Evolutionary conservation across 805 yeast species (phyloP).

Genomic region (Ogataea salicorniae): DNA sequence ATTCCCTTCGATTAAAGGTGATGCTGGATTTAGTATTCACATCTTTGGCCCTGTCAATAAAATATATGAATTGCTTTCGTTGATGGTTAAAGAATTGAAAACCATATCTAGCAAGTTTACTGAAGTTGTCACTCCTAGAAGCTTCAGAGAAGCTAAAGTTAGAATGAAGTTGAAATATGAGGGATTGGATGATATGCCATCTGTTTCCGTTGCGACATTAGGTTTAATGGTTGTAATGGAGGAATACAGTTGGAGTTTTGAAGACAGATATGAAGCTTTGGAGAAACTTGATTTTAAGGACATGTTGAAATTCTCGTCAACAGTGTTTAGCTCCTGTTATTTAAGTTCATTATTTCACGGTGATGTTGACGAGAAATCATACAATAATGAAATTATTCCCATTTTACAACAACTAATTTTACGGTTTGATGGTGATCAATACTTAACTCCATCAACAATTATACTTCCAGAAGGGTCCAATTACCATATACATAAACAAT

Average conservation of each 20-base stretch:
- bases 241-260: constrained; percentile 47
- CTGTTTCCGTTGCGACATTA: constrained; percentile 44
- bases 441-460: constrained; percentile 34
- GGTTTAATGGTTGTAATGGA: constrained; percentile 52
- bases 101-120: constrained; percentile 12
- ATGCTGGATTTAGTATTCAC: constrained; percentile 46
- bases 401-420: constrained; percentile 7
- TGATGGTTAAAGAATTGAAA: constrained; percentile 31
- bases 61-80: constrained; percentile 30
- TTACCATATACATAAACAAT: constrained; percentile 28
- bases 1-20: constrained; percentile 49
- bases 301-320: constrained; percentile 28
- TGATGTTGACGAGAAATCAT: constrained; percentile 24
- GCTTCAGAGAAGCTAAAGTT: constrained; percentile 44
- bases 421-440: constrained; percentile 8
- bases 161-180: constrained; percentile 43
- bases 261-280: constrained; percentile 50
- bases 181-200: constrained; percentile 36
- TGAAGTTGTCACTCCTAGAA: constrained; percentile 23
- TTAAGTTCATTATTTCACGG: constrained; percentile 50
- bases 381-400: constrained; percentile 8
- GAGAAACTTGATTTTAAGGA: constrained; percentile 41
- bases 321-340: constrained; percentile 28
- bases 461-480: constrained; percentile 33
- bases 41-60: constrained; percentile 48